A percentile compares a stretch with the other conserved stretches of the same genome.
These are phyloP conservation scores for Manihot esculenta DNA, from an alignment of 441 rosid genomes.

Conservation along the genomic window DNA sequence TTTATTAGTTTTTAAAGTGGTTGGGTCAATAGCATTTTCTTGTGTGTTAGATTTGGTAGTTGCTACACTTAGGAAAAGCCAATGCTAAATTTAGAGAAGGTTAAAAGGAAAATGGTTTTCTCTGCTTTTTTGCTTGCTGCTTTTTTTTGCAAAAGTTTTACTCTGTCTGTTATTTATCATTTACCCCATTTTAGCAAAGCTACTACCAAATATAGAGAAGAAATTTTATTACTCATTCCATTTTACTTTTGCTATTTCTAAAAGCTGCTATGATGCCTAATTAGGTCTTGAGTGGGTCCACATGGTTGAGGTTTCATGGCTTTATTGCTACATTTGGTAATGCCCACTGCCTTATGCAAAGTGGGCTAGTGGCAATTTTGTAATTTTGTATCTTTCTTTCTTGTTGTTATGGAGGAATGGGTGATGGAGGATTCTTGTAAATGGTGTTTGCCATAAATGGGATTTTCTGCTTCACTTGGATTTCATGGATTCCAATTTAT, in stretches of 20 bases:
- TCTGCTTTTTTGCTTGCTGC: slow-evolving; percentile 3
- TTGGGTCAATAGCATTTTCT: slow-evolving; percentile 8
- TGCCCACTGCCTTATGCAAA: slow-evolving; percentile 7
- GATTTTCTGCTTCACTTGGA: background rate
- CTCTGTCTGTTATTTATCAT: background rate
- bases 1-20: background rate
- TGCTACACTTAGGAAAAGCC: slow-evolving; percentile 9
- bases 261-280: background rate
- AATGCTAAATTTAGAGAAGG: background rate
- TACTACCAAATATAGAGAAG: slow-evolving; percentile 7
- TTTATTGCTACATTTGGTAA: slow-evolving; percentile 6
- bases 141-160: background rate
- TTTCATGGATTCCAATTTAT: slow-evolving; percentile 1
- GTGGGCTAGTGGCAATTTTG: slow-evolving; percentile 1
- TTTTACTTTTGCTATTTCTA: background rate
- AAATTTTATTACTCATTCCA: background rate
- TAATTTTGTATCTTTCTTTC: background rate
- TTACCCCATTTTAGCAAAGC: slow-evolving; percentile 15
- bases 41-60: slow-evolving; percentile 2
- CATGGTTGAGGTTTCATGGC: background rate
- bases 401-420: background rate
- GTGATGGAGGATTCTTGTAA: slow-evolving; percentile 3
- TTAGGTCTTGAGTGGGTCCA: background rate
- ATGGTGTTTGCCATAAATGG: slow-evolving; percentile 17
- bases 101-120: background rate